Base-by-base conservation (phyloP, 768 basidiomycete species). In the Mycena rosella region DNA sequence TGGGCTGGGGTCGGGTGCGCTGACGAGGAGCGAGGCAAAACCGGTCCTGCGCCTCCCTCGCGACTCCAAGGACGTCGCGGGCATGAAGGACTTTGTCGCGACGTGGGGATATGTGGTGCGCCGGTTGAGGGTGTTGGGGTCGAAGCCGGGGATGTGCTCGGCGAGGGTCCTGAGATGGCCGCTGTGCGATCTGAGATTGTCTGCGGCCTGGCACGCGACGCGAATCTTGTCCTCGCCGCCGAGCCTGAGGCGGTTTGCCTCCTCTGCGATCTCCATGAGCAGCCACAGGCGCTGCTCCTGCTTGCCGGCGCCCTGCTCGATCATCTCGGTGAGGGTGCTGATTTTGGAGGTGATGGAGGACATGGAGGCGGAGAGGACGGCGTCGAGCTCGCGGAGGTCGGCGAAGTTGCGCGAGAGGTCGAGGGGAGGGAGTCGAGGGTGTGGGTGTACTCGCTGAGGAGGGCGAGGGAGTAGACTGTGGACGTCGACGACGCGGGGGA, bases 211-310 rank as follows among this genome's bases (percentile, higher is more conserved):
- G 72, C 91, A 95, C 22, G 95, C 95, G 67, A 97, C 95, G 74
- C 95, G 89, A 79, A 98, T 97, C 85, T 98, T 98, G 88, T 99
- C 98, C 79, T 98, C 97, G 60, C 94, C 94, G 29, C 97, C 96
- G 67, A 96, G 88, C 79, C 96, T 95, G 80, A 98, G 92, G 49
- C 94, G 87, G 52, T 87, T 84, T 0, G 96, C 96, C 79, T 98
- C 97, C 61, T 99, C 96, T 9, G 96, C 95, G 75, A 99, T 96
- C 77, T 98, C 95, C 52, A 90, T 87, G 72, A 99, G 89, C 34
- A 96, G 88, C 84, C 89, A 89, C 60, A 98, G 90, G 48, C 95
- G 89, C 72, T 94, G 89, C 74, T 91, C 89, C 73, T 90, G 90
- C 42, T 81, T 77, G 22, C 82, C 84, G 3, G 78, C 75, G 72